A percentile compares a stretch with the other conserved stretches of the same genome.
Evolutionary conservation across 83 land plant genomes (phyloP).

Genomic region (Diphasiastrum complanatum): DNA sequence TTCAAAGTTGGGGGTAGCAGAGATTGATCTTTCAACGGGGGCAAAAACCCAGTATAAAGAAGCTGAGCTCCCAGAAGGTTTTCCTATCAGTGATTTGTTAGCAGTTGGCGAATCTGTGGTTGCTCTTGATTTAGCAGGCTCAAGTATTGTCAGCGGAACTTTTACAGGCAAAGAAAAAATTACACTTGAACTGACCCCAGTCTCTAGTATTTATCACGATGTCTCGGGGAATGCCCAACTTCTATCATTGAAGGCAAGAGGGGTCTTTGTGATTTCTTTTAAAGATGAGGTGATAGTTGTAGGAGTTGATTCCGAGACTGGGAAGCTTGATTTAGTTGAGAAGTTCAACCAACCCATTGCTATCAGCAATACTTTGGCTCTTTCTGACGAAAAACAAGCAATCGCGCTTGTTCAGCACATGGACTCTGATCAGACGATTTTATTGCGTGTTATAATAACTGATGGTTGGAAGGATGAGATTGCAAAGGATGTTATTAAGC

Average conservation of each 20-base stretch:
- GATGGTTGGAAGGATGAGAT: constrained; percentile 36
- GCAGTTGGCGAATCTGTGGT: constrained; percentile 39
- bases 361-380: constrained; percentile 56
- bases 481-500: constrained; percentile 49
- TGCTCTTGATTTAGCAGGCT: constrained; percentile 43
- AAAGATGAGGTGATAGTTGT: constrained; percentile 34
- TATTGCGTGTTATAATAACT: constrained; percentile 38
- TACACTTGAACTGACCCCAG: constrained; percentile 28
- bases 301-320: constrained; percentile 30
- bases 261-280: constrained; percentile 40
- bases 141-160: constrained; percentile 33
- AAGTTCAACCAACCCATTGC: constrained; percentile 30
- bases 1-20: constrained; percentile 39
- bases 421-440: constrained; percentile 21
- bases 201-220: constrained; percentile 40
- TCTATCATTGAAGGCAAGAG: constrained; percentile 39
- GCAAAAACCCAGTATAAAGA: constrained; percentile 39
- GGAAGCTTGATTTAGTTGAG: constrained; percentile 40
- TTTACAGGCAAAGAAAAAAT: constrained; percentile 30
- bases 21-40: constrained; percentile 52
- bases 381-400: constrained; percentile 55
- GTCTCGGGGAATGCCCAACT: constrained; percentile 32
- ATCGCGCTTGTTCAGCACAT: constrained; percentile 49
- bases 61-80: constrained; percentile 30
- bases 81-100: constrained; percentile 38